Evolutionary conservation across 495 filamentous ascomycete genomes (phyloP).

Genomic region (Pseudevernia furfuracea): DNA sequence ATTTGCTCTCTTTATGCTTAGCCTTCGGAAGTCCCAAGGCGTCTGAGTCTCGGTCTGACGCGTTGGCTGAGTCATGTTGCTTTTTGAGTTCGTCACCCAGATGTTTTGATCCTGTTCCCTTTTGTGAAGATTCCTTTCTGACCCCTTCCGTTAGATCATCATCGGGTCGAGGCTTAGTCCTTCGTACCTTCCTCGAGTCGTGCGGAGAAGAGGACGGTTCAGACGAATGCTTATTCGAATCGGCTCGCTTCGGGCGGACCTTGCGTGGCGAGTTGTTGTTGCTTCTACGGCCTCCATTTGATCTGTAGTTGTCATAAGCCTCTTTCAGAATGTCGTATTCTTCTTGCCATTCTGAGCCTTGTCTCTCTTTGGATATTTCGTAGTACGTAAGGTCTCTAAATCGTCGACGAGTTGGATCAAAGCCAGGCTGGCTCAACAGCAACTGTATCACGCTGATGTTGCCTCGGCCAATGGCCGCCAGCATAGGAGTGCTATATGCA

Average conservation of each 20-base stretch:
- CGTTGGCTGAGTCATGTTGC: slow-evolving; percentile 40
- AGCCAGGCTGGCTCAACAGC: slow-evolving; percentile 66
- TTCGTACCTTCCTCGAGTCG: slow-evolving; percentile 22
- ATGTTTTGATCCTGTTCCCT: slow-evolving; percentile 39
- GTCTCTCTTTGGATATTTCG: slow-evolving; percentile 73
- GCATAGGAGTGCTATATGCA: slow-evolving; percentile 75
- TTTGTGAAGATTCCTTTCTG: slow-evolving; percentile 34
- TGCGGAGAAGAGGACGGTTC: slow-evolving; percentile 28
- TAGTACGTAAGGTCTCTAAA: slow-evolving; percentile 67
- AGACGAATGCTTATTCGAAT: slow-evolving; percentile 33
- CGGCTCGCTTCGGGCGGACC: slow-evolving; percentile 49
- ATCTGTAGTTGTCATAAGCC: slow-evolving; percentile 62
- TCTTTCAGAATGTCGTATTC: slow-evolving; percentile 75
- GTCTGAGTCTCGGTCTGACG: slow-evolving; percentile 48
- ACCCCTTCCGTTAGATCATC: slow-evolving; percentile 38
- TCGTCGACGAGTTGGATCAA: slow-evolving; percentile 65
- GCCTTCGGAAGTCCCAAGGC: slow-evolving; percentile 37
- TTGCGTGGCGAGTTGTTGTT: slow-evolving; percentile 48
- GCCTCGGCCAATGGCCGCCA: slow-evolving; percentile 86
- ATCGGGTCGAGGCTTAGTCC: slow-evolving; percentile 21
- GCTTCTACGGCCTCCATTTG: slow-evolving; percentile 36
- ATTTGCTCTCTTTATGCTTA: slow-evolving; percentile 36
- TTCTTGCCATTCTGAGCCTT: slow-evolving; percentile 81
- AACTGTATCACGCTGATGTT: slow-evolving; percentile 75
- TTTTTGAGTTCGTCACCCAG: slow-evolving; percentile 34